These are phyloP conservation scores for Colletotrichum abscissum DNA, from an alignment of 2,329 filamentous ascomycete genomes.

Conservation along the genomic window DNA sequence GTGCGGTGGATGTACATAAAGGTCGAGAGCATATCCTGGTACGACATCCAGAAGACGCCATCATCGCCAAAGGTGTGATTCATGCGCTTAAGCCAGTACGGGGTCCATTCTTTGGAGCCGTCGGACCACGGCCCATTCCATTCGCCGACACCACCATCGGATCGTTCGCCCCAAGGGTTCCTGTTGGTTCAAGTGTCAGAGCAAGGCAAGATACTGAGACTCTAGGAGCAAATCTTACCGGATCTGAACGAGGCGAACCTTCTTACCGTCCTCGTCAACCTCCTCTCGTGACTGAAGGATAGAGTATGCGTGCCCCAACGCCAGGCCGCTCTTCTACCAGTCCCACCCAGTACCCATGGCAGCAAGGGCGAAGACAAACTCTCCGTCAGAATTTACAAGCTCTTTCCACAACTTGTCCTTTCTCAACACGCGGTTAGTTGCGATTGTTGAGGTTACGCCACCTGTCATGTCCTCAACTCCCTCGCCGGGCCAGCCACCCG, in stretches of 20 bases:
- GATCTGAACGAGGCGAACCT: slow-evolving; percentile 54
- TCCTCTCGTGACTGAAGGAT: slow-evolving; percentile 60
- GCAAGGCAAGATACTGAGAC: background rate
- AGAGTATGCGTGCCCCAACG: slow-evolving; percentile 62
- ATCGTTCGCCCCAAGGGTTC: slow-evolving; percentile 77
- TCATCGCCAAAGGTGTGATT: slow-evolving; percentile 82
- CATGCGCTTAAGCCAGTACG: slow-evolving; percentile 80
- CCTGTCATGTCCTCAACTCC: slow-evolving; percentile 63
- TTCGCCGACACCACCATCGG: slow-evolving; percentile 57
- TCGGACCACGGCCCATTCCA: slow-evolving; percentile 82
- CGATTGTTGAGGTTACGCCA: slow-evolving; percentile 67
- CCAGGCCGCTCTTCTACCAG: slow-evolving; percentile 51
- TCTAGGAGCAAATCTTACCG: slow-evolving; percentile 46
- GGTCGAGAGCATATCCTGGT: slow-evolving; percentile 68
- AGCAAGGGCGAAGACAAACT: slow-evolving; percentile 69
- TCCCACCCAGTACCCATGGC: slow-evolving; percentile 45
- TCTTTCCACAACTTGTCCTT: slow-evolving; percentile 79
- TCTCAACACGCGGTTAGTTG: slow-evolving; percentile 68
- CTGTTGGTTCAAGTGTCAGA: slow-evolving; percentile 45
- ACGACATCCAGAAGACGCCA: slow-evolving; percentile 72
- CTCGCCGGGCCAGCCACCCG: slow-evolving; percentile 72
- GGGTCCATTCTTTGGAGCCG: slow-evolving; percentile 86
- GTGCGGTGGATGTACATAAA: slow-evolving; percentile 70
- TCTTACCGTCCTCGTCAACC: slow-evolving; percentile 52
- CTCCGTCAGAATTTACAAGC: slow-evolving; percentile 72